Evolutionary conservation across 331 rosid species (phyloP), one percentile per base, ranked within the genome.

Genomic region (Malus hybrid): DNA sequence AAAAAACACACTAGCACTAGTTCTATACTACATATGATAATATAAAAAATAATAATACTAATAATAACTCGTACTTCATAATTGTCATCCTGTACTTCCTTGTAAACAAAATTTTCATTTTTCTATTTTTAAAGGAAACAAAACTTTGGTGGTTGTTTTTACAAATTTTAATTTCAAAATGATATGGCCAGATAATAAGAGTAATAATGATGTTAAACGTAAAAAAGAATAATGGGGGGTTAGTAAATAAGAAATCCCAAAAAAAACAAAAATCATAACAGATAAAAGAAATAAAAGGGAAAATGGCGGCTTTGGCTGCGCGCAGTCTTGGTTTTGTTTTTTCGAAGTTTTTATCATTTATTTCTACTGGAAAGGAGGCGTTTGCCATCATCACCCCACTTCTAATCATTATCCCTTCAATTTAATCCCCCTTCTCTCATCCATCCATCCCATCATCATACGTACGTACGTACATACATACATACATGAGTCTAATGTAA

Each of bases 261-360:
- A 8, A 29, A 22, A 31, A 3, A 66, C 2, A 42, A 15, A 57
- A 61, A 32, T 65, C 50, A 18, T 6, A 19, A 6, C 5, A 2
- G 29, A 15, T 31, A 42, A 46, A 52, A 33, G 57, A 77, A 67
- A 1, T 10, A 71, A 59, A 28, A 77, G 52, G 50, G 73, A 69
- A 82, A 81, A 83, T 84, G 93, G 93, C 97, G 94, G 96, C 96
- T 87, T 16, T 82, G 96, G 86, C 96, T 87, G 97, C 97, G 93
- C 96, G 88, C 87, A 67, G 81, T 70, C 70, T 28, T 74, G 52
- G 48, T 14, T 55, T 39, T 68, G 42, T 8, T 56, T 46, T 57
- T 42, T 76, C 52, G 59, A 27, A 31, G 13, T 55, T 73, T 77
- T 84, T 33, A 73, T 84, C 67, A 82, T 87, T 85, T 59, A 55